Base-by-base conservation (phyloP, 257 asterid species). In the Gardenia jasminoides region DNA sequence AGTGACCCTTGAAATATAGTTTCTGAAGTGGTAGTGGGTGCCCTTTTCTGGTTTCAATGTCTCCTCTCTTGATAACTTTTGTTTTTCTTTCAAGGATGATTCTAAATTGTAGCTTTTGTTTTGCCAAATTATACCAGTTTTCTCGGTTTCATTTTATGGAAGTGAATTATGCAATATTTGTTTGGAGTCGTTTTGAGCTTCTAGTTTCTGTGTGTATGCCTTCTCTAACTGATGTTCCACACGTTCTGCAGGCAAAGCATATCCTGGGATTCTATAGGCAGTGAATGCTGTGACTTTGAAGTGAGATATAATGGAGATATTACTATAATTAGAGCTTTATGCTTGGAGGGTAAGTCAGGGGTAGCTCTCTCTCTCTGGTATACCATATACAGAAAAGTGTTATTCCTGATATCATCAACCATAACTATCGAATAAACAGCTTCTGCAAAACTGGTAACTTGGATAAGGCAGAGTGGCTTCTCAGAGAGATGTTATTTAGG, bases 351-450 rank as follows among this genome's bases (percentile, higher is more conserved):
- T 77, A 89, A 92, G 84, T 11, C 85, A 41, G 93, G 90, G 76
- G 80, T 85, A 58, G 94, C 99, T 52, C 74, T 86, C 56, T 81
- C 84, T 66, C 91, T 90, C 56, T 88, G 97, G 93, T 67, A 78
- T 79, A 86, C 75, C 79, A 72, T 88, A 84, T 87, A 77, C 86
- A 89, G 52, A 91, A 88, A 47, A 78, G 80, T 79, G 84, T 81
- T 78, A 39, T 82, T 76, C 96, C 94, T 31, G 96, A 92, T 89
- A 84, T 88, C 59, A 71, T 89, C 76, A 85, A 93, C 11, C 93
- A 88, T 82, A 95, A 93, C 84, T 86, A 92, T 88, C 88, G 93
- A 74, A 48, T 95, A 76, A 92, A 90, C 77, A 92, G 93, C 43
- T 88, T 95, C 44, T 91, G 97, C 90, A 90, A 90, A 83, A 86